Conservation (phyloP, 306 rosid species). For the Fragaria vesca region DNA sequence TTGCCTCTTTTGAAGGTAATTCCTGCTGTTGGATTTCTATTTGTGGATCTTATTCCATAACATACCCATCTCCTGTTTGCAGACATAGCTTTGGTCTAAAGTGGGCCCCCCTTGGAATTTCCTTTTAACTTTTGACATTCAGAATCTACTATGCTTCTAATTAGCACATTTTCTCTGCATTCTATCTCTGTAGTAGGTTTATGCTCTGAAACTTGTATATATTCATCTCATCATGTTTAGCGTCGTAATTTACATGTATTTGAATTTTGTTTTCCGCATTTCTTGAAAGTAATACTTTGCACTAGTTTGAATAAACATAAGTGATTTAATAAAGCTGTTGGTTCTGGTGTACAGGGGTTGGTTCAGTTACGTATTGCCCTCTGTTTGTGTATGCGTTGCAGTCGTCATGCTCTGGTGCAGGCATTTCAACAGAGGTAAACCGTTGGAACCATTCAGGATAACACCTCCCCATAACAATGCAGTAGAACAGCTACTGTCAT, state of each 20-base stretch:
- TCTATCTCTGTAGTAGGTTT: not conserved
- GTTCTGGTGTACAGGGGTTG: conserved; percentile 68
- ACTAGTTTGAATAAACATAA: conserved; percentile 6
- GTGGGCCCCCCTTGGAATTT: too few relatives aligned
- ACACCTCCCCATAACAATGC: conserved; percentile 71
- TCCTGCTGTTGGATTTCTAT: too few relatives aligned
- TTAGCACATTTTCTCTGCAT: not conserved
- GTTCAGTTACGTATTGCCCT: conserved; percentile 71
- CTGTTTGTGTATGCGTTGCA: conserved; percentile 49
- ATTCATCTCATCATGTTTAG: not conserved
- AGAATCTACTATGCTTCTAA: too few relatives aligned
- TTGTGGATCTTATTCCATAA: too few relatives aligned
- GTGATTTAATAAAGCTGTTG: conserved; percentile 8
- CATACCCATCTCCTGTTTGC: too few relatives aligned
- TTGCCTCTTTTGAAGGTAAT: too few relatives aligned
- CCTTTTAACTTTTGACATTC: too few relatives aligned
- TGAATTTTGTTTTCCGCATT: not conserved
- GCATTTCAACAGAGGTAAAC: conserved; percentile 53
- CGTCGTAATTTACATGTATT: not conserved
- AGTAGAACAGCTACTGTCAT: conserved; percentile 78
- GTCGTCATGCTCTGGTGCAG: conserved; percentile 69
- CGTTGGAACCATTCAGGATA: conserved; percentile 62
- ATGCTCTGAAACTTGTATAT: not conserved
- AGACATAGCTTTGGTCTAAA: too few relatives aligned
- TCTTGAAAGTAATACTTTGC: conserved; percentile 14